Conservation (phyloP, 139 green algal genomes). For the Monoraphidium neglectum region DNA sequence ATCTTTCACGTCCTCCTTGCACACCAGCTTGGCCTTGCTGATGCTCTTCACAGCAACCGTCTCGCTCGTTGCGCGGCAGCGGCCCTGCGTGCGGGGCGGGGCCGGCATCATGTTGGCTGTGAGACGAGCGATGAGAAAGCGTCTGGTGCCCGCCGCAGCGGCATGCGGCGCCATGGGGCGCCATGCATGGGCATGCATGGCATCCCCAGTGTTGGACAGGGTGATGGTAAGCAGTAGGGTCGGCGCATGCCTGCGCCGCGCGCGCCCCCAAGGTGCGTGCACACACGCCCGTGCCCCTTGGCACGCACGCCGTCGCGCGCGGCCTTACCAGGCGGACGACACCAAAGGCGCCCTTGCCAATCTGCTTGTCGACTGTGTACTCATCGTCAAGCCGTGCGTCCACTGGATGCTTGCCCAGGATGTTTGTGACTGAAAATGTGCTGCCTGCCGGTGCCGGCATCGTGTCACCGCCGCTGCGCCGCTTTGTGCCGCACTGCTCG, state of each 20-base stretch:
- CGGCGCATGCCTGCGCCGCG: no score
- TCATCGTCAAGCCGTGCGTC: constrained; percentile 46
- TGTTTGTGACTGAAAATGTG: constrained; percentile 36
- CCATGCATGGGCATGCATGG: no score
- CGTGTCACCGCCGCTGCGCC: background rate
- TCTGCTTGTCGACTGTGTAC: constrained; percentile 48
- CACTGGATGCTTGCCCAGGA: constrained; percentile 39
- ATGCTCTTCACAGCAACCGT: constrained; percentile 84
- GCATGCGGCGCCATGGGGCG: no score
- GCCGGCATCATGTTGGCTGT: background rate
- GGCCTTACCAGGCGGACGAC: constrained; percentile 40
- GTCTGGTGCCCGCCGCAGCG: no score
- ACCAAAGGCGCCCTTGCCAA: constrained; percentile 67
- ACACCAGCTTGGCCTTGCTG: constrained; percentile 80
- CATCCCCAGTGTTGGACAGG: no score
- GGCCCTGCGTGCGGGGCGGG: constrained; percentile 16
- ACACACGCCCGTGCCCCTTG: no score
- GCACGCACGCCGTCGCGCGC: background rate
- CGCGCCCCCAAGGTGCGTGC: no score
- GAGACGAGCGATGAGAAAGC: no score
- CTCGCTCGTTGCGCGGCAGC: constrained; percentile 36
- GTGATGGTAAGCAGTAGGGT: no score
- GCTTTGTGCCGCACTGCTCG: no score
- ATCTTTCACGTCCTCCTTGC: constrained; percentile 86
- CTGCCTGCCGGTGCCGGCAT: background rate